A percentile compares a stretch with the other conserved stretches of the same genome.
Evolutionary conservation across 2,329 filamentous ascomycete genomes (phyloP).

Genomic region (Fusarium illudens): DNA sequence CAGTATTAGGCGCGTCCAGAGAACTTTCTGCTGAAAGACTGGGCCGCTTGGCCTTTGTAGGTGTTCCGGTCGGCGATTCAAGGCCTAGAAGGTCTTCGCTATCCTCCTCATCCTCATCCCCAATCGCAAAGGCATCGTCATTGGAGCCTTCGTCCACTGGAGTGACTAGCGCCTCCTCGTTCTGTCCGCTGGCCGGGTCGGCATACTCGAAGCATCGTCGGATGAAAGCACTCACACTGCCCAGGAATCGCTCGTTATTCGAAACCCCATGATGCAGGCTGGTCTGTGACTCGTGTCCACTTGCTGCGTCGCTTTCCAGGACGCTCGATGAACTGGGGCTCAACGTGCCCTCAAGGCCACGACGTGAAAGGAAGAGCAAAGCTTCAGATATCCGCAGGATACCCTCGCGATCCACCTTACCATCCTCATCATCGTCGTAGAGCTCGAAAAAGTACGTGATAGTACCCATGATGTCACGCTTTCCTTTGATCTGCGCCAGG

Average conservation of each 20-base stretch:
- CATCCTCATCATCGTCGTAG: slow-evolving; percentile 92
- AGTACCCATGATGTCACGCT: slow-evolving; percentile 94
- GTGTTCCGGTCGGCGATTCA: slow-evolving; percentile 56
- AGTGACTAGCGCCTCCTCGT: slow-evolving; percentile 42
- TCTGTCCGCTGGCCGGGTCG: slow-evolving; percentile 76
- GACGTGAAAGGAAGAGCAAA: slow-evolving; percentile 87
- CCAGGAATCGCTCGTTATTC: slow-evolving; percentile 87
- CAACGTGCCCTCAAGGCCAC: slow-evolving; percentile 80
- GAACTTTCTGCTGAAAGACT: slow-evolving; percentile 51
- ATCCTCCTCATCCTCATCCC: slow-evolving; percentile 75
- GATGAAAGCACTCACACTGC: slow-evolving; percentile 95
- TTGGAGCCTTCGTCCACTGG: slow-evolving; percentile 39
- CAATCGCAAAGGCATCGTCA: slow-evolving; percentile 74
- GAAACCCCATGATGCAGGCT: slow-evolving; percentile 61
- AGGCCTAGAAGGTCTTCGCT: slow-evolving; percentile 69
- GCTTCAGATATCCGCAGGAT: slow-evolving; percentile 95
- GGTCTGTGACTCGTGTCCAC: slow-evolving; percentile 46
- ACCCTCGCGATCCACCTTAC: slow-evolving; percentile 91
- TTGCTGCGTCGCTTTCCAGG: slow-evolving; percentile 52
- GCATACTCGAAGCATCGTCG: slow-evolving; percentile 97
- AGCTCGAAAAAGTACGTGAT: slow-evolving; percentile 98
- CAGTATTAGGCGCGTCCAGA: slow-evolving; percentile 16
- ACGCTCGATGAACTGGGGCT: slow-evolving; percentile 70
- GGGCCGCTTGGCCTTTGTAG: slow-evolving; percentile 54
- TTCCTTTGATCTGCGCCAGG: slow-evolving; percentile 89